Evolutionary conservation across 192 early-diverging fungal genomes (phyloP).

Genomic region (Mortierella alpina): DNA sequence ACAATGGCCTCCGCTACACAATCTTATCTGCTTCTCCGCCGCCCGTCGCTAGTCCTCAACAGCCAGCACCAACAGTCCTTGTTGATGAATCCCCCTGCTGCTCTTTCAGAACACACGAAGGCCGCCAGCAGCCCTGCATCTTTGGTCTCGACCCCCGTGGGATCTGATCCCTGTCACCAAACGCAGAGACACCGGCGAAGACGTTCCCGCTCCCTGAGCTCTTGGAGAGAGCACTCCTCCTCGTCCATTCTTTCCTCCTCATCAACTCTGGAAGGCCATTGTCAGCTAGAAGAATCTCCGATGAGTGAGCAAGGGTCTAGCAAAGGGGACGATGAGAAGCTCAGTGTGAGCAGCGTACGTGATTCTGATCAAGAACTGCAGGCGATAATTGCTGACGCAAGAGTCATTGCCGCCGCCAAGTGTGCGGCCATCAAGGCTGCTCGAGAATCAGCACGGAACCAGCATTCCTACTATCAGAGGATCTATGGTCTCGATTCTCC

Average conservation of each 20-base stretch:
- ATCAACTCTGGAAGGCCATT: not conserved
- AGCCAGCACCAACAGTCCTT: not conserved
- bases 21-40: not conserved
- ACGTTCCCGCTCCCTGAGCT: too few relatives aligned
- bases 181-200: too few relatives aligned
- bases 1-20: too few relatives aligned
- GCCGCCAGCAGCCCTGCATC: too few relatives aligned
- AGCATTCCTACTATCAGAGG: not conserved
- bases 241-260: not conserved
- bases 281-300: not conserved
- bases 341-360: not conserved
- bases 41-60: not conserved
- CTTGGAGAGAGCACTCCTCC: not conserved
- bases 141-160: too few relatives aligned
- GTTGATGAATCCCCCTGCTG: too few relatives aligned
- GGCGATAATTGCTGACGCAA: constrained; percentile 30
- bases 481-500: too few relatives aligned
- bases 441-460: constrained; percentile 13
- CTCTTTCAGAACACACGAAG: too few relatives aligned
- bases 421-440: constrained; percentile 28
- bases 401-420: constrained; percentile 26
- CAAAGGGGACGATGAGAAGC: not conserved
- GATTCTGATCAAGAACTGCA: constrained; percentile 25
- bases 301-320: too few relatives aligned
- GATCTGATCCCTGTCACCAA: too few relatives aligned